Conservation (phyloP, 2,329 filamentous ascomycete species). For the Pseudocercospora cruenta region DNA sequence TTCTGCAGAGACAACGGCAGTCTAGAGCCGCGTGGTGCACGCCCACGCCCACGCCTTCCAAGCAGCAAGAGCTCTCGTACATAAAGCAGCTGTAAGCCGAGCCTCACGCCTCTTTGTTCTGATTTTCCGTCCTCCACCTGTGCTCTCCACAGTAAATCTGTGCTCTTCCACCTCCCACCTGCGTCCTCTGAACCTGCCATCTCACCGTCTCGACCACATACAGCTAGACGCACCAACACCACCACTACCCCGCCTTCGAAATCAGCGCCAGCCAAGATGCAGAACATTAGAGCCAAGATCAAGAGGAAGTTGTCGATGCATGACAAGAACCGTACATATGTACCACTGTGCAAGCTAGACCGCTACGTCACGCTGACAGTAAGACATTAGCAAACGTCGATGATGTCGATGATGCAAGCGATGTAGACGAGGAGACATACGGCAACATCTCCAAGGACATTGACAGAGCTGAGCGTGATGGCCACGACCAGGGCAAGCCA, state of each 20-base stretch:
- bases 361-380: conserved; percentile 10
- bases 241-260: conserved; percentile 1
- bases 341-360: background rate
- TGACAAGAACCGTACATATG: conserved; percentile 42
- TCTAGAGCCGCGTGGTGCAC: background rate
- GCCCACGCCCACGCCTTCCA: background rate
- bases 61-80: background rate
- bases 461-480: conserved; percentile 39
- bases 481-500: conserved; percentile 39
- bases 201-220: conserved; percentile 1
- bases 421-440: conserved; percentile 43
- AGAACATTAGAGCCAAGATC: conserved; percentile 42
- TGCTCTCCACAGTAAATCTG: background rate
- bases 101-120: background rate
- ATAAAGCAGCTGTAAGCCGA: background rate
- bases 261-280: conserved; percentile 32
- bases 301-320: conserved; percentile 43
- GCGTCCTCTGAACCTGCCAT: background rate
- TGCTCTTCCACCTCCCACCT: background rate
- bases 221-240: background rate
- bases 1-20: background rate
- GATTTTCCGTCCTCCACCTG: background rate
- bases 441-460: conserved; percentile 42
- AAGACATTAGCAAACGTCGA: conserved; percentile 32
- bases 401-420: conserved; percentile 37